phyloP scores from a whole-genome alignment of 768 basidiomycete species.

The Trametes punicea region DNA sequence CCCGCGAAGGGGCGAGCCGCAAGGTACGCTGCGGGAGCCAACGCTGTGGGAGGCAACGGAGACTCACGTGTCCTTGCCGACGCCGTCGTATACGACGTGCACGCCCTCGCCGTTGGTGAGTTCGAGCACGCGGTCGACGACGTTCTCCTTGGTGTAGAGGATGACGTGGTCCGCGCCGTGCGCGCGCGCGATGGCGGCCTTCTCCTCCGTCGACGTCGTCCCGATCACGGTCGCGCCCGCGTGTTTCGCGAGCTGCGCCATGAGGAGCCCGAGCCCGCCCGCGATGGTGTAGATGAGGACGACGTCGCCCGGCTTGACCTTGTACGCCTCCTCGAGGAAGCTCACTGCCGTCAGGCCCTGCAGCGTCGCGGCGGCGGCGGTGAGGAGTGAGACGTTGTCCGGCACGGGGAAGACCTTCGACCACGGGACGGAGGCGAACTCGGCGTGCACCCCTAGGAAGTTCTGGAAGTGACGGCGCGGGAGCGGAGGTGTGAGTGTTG shows the following conservation, averaged over 20 bases:
- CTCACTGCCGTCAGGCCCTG: constrained; percentile 79
- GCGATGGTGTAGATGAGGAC: constrained; percentile 90
- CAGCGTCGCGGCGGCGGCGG: constrained; percentile 64
- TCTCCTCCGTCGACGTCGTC: constrained; percentile 82
- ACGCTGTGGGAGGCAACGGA: background rate
- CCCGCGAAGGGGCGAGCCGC: too few relatives aligned
- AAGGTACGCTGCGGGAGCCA: background rate
- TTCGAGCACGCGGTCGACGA: constrained; percentile 67
- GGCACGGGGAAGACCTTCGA: constrained; percentile 64
- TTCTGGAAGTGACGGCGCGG: background rate
- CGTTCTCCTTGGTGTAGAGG: constrained; percentile 72
- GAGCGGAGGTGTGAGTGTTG: background rate
- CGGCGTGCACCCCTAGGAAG: constrained; percentile 53
- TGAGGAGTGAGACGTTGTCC: constrained; percentile 48
- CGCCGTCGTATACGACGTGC: constrained; percentile 88
- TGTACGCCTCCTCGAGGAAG: constrained; percentile 82
- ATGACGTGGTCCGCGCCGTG: constrained; percentile 89
- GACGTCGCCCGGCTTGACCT: constrained; percentile 73
- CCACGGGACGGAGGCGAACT: constrained; percentile 70
- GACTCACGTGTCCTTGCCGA: constrained; percentile 92
- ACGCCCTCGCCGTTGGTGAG: constrained; percentile 79
- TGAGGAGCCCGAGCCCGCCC: constrained; percentile 76
- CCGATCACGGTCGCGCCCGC: constrained; percentile 90
- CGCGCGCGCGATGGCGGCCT: constrained; percentile 73
- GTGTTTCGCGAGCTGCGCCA: constrained; percentile 64